Evolutionary conservation across 495 filamentous ascomycete species (phyloP).

Genomic region (Bacidia gigantensis): DNA sequence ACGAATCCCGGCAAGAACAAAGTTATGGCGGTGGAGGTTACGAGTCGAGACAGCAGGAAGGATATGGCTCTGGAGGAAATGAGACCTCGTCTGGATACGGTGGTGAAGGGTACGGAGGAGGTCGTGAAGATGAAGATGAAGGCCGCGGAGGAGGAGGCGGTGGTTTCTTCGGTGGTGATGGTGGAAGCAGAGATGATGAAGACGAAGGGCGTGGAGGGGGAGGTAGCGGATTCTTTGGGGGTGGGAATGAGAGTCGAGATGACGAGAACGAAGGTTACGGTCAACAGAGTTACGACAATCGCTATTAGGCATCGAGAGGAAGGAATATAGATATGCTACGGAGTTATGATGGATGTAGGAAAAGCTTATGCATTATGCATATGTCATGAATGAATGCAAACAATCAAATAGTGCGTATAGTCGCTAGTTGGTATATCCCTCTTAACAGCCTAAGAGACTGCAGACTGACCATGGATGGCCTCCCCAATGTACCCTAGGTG

Average conservation of each 20-base stretch:
- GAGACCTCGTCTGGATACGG: background rate
- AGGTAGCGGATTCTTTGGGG: conserved; percentile 1
- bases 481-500: too few species aligned
- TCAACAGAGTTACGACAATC: background rate
- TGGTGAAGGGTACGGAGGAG: conserved; percentile 7
- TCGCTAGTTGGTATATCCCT: too few species aligned
- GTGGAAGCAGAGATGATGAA: conserved; percentile 11
- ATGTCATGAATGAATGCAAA: too few species aligned
- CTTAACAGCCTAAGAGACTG: too few species aligned
- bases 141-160: conserved; percentile 1
- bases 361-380: too few species aligned
- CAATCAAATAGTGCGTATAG: too few species aligned
- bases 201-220: conserved; percentile 4
- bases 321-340: too few species aligned
- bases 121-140: conserved; percentile 3
- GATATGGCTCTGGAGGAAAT: conserved; percentile 2
- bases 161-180: conserved; percentile 6
- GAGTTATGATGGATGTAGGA: too few species aligned
- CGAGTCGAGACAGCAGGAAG: conserved; percentile 1
- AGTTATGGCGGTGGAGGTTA: conserved; percentile 1
- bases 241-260: background rate
- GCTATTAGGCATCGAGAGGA: too few species aligned
- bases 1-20: background rate
- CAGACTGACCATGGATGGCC: too few species aligned
- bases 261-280: background rate